Percentiles rank a stretch among this genome's conserved stretches.
Conservation (phyloP, 1,284 basidiomycete species). For the Cutaneotrichosporon sp. region DNA sequence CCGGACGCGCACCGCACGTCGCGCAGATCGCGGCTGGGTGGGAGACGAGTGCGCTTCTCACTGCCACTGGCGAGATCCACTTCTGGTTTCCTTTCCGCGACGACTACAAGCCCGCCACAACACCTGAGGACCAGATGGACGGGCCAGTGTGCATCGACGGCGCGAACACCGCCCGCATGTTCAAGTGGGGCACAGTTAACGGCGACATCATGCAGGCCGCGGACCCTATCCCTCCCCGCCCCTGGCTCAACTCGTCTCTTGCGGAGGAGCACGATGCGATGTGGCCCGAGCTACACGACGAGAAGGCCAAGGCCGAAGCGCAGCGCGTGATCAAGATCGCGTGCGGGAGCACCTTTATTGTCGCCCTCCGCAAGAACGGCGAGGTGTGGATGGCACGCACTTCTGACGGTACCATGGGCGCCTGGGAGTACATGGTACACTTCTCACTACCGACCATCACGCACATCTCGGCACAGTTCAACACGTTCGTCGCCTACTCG, state of each 20-base stretch:
- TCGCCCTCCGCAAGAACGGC: slow-evolving; percentile 65
- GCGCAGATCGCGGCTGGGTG: slow-evolving; percentile 75
- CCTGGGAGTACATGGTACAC: slow-evolving; percentile 51
- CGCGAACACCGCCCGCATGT: slow-evolving; percentile 41
- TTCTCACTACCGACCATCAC: slow-evolving; percentile 47
- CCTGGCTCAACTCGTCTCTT: slow-evolving; percentile 54
- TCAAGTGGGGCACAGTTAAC: slow-evolving; percentile 41
- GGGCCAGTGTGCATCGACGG: slow-evolving; percentile 38
- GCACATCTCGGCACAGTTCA: slow-evolving; percentile 81
- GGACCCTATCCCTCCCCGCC: slow-evolving; percentile 28
- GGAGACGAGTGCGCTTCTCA: slow-evolving; percentile 69
- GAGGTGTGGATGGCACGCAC: slow-evolving; percentile 43
- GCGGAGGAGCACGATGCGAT: slow-evolving; percentile 42
- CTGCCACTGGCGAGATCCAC: slow-evolving; percentile 66
- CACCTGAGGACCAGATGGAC: slow-evolving; percentile 14
- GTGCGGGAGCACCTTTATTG: slow-evolving; percentile 64
- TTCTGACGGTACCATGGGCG: background rate
- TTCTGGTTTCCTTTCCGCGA: slow-evolving; percentile 68
- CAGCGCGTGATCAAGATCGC: slow-evolving; percentile 73
- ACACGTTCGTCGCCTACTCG: slow-evolving; percentile 77
- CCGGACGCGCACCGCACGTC: slow-evolving; percentile 33
- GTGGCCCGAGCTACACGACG: slow-evolving; percentile 53
- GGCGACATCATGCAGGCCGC: slow-evolving; percentile 29
- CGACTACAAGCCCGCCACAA: slow-evolving; percentile 41
- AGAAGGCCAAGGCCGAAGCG: slow-evolving; percentile 34